Evolutionary conservation across 2,329 filamentous ascomycete species (phyloP).

Genomic region (Tolypocladium tropicale): DNA sequence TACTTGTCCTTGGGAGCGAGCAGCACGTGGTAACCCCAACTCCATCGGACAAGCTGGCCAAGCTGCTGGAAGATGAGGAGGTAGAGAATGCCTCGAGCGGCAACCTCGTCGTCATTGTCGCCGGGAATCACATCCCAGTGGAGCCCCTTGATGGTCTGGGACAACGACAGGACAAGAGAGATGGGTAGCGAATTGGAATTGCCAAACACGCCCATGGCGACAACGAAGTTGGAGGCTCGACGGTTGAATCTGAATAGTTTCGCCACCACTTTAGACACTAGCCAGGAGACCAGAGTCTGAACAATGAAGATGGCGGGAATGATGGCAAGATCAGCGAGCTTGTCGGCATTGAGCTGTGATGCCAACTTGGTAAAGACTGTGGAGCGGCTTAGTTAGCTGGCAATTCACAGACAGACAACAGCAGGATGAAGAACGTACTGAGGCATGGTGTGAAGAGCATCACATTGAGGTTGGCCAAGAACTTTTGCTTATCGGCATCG

Average conservation of each 20-base stretch:
- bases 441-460: conserved; percentile 94
- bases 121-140: conserved; percentile 89
- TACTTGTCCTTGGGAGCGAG: conserved; percentile 76
- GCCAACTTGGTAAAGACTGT: conserved; percentile 93
- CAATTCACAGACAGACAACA: neutral
- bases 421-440: conserved; percentile 46
- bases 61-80: conserved; percentile 96
- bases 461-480: conserved; percentile 92
- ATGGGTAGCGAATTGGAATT: conserved; percentile 98
- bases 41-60: conserved; percentile 91
- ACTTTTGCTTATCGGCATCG: conserved; percentile 91
- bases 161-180: conserved; percentile 86
- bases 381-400: neutral
- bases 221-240: conserved; percentile 85
- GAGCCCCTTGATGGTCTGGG: conserved; percentile 80
- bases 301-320: conserved; percentile 91
- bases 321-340: conserved; percentile 79
- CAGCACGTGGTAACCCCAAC: conserved; percentile 92
- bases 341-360: conserved; percentile 84
- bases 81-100: conserved; percentile 86
- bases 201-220: conserved; percentile 94
- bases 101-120: conserved; percentile 93
- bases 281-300: conserved; percentile 79
- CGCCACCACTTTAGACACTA: conserved; percentile 60
- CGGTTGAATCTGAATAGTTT: conserved; percentile 72